Conservation (phyloP, 139 green algal species). For the Chlorella sp. region DNA sequence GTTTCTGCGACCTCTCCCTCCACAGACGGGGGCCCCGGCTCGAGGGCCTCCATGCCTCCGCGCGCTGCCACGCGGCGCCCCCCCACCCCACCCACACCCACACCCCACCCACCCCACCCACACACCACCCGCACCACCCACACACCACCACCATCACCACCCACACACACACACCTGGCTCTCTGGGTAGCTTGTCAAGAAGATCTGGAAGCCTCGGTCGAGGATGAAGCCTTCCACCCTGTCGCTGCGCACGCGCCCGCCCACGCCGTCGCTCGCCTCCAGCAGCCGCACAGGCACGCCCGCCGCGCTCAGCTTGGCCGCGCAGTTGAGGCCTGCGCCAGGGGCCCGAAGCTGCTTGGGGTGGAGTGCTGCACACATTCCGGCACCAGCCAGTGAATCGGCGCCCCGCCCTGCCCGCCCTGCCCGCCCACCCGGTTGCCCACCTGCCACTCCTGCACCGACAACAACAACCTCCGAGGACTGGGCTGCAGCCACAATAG, state of each 20-base stretch:
- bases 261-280: slow-evolving; percentile 88
- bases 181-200: slow-evolving; percentile 81
- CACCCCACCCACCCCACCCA: too few species aligned
- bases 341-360: too few species aligned
- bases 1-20: neutral
- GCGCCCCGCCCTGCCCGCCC: too few species aligned
- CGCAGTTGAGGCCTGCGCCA: slow-evolving; percentile 12
- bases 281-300: slow-evolving; percentile 66
- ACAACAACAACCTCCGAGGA: too few species aligned
- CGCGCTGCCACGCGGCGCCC: neutral
- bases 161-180: slow-evolving; percentile 12
- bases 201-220: slow-evolving; percentile 99
- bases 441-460: too few species aligned
- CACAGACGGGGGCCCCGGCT: neutral
- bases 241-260: slow-evolving; percentile 92
- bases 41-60: neutral
- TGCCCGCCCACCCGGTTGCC: too few species aligned
- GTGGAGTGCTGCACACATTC: too few species aligned
- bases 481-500: too few species aligned
- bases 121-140: neutral
- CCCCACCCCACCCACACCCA: neutral
- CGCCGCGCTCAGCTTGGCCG: slow-evolving; percentile 10
- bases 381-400: too few species aligned
- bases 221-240: slow-evolving; percentile 92
- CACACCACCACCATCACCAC: neutral